phyloP scores from a whole-genome alignment of 164 flowering plant genomes.

The Cinnamomum micranthum region DNA sequence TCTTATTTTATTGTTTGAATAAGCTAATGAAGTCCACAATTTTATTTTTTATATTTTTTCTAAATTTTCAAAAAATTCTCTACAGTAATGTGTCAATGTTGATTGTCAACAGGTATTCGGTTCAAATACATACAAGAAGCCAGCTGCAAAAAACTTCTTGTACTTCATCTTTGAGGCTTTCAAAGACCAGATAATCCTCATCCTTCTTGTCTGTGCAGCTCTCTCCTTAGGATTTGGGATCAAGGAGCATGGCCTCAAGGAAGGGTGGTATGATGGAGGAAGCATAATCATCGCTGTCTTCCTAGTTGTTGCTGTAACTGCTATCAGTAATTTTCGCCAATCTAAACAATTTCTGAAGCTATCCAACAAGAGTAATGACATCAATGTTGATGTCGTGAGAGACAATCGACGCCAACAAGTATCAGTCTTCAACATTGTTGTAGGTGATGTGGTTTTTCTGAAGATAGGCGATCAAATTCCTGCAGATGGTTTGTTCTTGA shows the following conservation, averaged over 20 bases:
- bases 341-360: conserved; percentile 35
- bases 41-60: too few species aligned
- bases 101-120: conserved; percentile 26
- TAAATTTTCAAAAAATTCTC: too few species aligned
- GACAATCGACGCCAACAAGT: conserved; percentile 26
- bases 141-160: conserved; percentile 28
- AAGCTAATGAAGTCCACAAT: too few species aligned
- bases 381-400: conserved; percentile 35
- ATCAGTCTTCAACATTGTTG: conserved; percentile 41
- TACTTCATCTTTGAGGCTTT: conserved; percentile 37
- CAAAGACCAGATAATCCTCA: conserved; percentile 39
- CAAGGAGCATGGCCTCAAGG: conserved; percentile 32
- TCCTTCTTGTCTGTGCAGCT: conserved; percentile 36
- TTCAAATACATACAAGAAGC: conserved; percentile 34
- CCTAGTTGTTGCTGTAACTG: conserved; percentile 40
- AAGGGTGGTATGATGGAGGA: conserved; percentile 56
- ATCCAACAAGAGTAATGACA: conserved; percentile 25
- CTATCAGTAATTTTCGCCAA: conserved; percentile 34
- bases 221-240: conserved; percentile 48
- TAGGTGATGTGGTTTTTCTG: conserved; percentile 43
- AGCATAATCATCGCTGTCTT: conserved; percentile 42
- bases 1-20: too few species aligned
- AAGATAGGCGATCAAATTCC: conserved; percentile 55
- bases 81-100: too few species aligned
- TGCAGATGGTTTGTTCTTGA: conserved; percentile 47